Conservation (phyloP, 331 rosid genomes). For the Ulmus americana region DNA sequence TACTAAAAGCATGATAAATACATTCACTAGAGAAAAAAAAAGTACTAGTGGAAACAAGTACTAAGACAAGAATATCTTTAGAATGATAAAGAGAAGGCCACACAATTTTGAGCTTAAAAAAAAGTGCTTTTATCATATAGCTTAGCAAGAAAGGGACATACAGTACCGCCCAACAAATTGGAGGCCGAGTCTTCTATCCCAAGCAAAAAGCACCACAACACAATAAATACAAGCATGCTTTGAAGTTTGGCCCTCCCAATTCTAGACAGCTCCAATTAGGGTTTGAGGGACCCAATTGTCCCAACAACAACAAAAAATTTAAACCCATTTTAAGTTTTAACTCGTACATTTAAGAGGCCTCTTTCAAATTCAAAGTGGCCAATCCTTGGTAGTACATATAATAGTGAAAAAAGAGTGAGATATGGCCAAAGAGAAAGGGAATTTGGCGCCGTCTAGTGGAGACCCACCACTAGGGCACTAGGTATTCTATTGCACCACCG, state of each 20-base stretch:
- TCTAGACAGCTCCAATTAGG: background rate
- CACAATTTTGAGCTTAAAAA: background rate
- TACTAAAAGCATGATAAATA: no score
- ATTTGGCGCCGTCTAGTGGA: slow-evolving; percentile 26
- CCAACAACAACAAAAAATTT: background rate
- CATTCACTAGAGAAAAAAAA: no score
- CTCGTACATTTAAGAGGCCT: no score
- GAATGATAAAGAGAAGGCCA: background rate
- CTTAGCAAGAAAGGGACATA: slow-evolving; percentile 22
- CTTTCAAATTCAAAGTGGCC: no score
- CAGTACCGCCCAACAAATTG: slow-evolving; percentile 26
- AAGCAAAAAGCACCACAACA: slow-evolving; percentile 5
- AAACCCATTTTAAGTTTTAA: background rate
- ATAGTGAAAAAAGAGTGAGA: background rate
- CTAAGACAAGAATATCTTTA: background rate
- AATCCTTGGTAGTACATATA: no score
- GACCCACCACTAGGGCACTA: slow-evolving; percentile 20
- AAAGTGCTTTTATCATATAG: slow-evolving; percentile 10
- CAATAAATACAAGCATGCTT: no score
- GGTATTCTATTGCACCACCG: no score
- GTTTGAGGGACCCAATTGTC: background rate
- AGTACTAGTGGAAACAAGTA: background rate
- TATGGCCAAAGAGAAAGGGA: slow-evolving; percentile 1
- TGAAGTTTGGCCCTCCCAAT: no score
- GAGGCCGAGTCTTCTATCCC: slow-evolving; percentile 11